A percentile compares a stretch with the other conserved stretches of the same genome.
phyloP scores from a whole-genome alignment of 441 rosid genomes.

The Omphalea diandra region DNA sequence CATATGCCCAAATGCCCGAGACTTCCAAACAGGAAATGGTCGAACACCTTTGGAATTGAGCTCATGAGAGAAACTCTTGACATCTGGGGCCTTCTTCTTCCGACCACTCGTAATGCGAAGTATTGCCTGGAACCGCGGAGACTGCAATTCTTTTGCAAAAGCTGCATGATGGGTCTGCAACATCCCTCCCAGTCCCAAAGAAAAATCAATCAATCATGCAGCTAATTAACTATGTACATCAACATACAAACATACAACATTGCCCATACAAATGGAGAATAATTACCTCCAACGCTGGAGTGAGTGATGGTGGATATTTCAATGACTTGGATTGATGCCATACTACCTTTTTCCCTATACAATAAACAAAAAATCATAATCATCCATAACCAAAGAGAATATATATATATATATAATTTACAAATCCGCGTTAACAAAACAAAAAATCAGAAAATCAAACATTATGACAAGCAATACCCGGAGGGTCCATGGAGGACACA shows the following conservation, averaged over 20 bases:
- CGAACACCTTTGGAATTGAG: conserved; percentile 97
- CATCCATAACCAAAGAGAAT: background rate
- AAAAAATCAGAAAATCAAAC: background rate
- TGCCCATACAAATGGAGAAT: background rate
- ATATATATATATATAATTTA: background rate
- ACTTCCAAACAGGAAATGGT: conserved; percentile 89
- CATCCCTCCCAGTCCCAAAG: conserved; percentile 5
- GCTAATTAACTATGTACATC: background rate
- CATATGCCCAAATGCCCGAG: conserved; percentile 89
- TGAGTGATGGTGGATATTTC: conserved; percentile 41
- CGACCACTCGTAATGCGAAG: conserved; percentile 84
- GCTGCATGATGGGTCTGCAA: conserved; percentile 63
- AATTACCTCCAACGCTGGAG: conserved; percentile 69
- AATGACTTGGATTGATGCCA: conserved; percentile 76
- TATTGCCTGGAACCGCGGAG: conserved; percentile 89
- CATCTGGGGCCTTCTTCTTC: conserved; percentile 79
- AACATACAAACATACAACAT: background rate
- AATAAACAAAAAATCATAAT: background rate
- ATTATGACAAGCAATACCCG: conserved; percentile 31
- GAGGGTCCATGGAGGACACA: conserved; percentile 30
- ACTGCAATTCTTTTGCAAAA: conserved; percentile 77
- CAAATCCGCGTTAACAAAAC: background rate
- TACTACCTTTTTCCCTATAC: conserved; percentile 53
- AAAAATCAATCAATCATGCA: background rate
- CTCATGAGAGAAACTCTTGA: conserved; percentile 97